phyloP scores from a whole-genome alignment of 1,139 yeast species.

The Yamadazyma dendronema region DNA sequence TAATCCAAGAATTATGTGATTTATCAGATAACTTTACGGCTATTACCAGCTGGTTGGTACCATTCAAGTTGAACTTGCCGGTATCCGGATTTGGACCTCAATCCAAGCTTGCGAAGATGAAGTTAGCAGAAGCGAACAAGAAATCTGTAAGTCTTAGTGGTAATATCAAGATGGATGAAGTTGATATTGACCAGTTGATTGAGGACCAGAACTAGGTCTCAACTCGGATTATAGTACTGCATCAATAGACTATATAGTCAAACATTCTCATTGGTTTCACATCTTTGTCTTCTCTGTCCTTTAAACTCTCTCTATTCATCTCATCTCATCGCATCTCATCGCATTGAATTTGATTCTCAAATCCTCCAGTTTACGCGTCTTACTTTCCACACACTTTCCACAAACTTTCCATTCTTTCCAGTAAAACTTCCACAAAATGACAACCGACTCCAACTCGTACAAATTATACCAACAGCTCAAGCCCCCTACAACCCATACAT shows the following conservation, averaged over 20 bases:
- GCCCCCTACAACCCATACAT: conserved; percentile 24
- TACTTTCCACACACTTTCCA: too few species aligned
- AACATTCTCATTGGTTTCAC: background rate
- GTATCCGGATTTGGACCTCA: conserved; percentile 71
- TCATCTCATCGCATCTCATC: background rate
- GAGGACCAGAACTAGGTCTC: conserved; percentile 52
- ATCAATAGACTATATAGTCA: background rate
- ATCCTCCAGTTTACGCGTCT: too few species aligned
- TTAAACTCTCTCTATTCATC: background rate
- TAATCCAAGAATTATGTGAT: conserved; percentile 64
- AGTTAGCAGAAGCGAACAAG: conserved; percentile 43
- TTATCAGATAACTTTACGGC: conserved; percentile 62
- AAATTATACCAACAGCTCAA: conserved; percentile 24
- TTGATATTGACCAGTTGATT: conserved; percentile 67
- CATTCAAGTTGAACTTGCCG: conserved; percentile 68
- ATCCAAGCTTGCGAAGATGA: conserved; percentile 51
- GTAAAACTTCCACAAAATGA: background rate
- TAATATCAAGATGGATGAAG: conserved; percentile 61
- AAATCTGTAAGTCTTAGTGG: conserved; percentile 57
- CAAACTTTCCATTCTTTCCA: background rate
- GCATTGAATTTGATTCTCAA: too few species aligned
- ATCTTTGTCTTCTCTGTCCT: background rate
- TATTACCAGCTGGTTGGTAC: conserved; percentile 61
- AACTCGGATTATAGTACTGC: background rate
- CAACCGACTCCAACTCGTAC: background rate